Percentiles rank a stretch among this genome's conserved stretches.
Evolutionary conservation across 2,329 filamentous ascomycete species (phyloP).

Genomic region (Fusarium sarcochroum): DNA sequence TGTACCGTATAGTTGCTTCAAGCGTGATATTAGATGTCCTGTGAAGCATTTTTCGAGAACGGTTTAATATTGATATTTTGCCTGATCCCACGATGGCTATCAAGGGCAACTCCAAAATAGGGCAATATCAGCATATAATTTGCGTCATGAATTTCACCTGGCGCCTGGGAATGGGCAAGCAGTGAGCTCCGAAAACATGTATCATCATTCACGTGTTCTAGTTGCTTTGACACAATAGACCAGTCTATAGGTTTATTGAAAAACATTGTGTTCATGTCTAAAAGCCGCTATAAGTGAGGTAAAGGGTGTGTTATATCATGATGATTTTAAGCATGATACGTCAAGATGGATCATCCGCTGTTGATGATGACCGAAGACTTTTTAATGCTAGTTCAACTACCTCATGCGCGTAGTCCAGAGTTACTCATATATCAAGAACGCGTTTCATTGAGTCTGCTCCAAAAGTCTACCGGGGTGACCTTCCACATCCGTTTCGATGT

Average conservation of each 20-base stretch:
- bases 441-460: no score
- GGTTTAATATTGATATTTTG: background rate
- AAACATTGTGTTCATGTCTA: no score
- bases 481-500: background rate
- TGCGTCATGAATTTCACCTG: background rate
- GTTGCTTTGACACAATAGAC: no score
- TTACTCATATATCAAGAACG: background rate
- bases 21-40: no score
- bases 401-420: background rate
- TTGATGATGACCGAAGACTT: no score
- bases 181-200: background rate
- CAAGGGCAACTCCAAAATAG: background rate
- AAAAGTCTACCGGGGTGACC: no score
- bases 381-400: no score
- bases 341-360: no score
- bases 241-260: no score
- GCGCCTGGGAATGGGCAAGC: background rate
- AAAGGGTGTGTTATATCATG: no score
- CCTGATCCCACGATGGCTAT: background rate
- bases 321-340: no score
- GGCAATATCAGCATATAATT: background rate
- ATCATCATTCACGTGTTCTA: background rate
- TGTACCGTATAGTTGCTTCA: background rate
- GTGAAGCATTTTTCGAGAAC: background rate
- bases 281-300: no score